These are phyloP conservation scores for Fomitiporia mediterranea DNA, from an alignment of 1,284 basidiomycete genomes.

Conservation along the genomic window DNA sequence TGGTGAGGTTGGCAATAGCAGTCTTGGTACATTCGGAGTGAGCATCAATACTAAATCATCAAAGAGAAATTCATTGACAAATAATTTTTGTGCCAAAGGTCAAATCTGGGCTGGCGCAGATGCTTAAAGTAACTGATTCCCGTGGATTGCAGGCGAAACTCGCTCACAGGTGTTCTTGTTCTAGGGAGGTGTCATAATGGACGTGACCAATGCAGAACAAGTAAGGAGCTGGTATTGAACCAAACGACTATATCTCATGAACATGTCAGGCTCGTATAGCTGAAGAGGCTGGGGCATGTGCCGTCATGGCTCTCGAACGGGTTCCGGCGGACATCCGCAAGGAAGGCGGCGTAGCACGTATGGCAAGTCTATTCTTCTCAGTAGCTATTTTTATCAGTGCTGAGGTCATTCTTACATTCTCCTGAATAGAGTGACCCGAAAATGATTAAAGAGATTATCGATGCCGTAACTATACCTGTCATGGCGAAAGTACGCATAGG, in stretches of 20 bases:
- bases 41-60: slow-evolving; percentile 21
- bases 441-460: slow-evolving; percentile 96
- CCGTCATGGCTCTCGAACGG: slow-evolving; percentile 96
- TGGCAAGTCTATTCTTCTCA: slow-evolving; percentile 51
- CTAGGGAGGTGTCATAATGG: slow-evolving; percentile 89
- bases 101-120: slow-evolving; percentile 92
- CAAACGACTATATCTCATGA: slow-evolving; percentile 2
- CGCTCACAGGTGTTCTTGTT: slow-evolving; percentile 2
- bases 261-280: slow-evolving; percentile 82
- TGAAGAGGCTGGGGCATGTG: slow-evolving; percentile 96
- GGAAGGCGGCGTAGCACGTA: slow-evolving; percentile 88
- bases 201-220: slow-evolving; percentile 83
- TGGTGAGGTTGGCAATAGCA: slow-evolving; percentile 45
- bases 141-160: neutral
- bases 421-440: slow-evolving; percentile 77
- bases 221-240: slow-evolving; percentile 31
- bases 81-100: slow-evolving; percentile 45
- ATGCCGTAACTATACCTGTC: slow-evolving; percentile 86
- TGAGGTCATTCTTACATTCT: slow-evolving; percentile 2
- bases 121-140: slow-evolving; percentile 68
- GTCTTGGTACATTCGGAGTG: slow-evolving; percentile 81
- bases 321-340: slow-evolving; percentile 94
- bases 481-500: slow-evolving; percentile 97
- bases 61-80: neutral
- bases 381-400: neutral